Evolutionary conservation across 1,139 yeast species (phyloP).

Genomic region (Saccharomycopsis phalli): DNA sequence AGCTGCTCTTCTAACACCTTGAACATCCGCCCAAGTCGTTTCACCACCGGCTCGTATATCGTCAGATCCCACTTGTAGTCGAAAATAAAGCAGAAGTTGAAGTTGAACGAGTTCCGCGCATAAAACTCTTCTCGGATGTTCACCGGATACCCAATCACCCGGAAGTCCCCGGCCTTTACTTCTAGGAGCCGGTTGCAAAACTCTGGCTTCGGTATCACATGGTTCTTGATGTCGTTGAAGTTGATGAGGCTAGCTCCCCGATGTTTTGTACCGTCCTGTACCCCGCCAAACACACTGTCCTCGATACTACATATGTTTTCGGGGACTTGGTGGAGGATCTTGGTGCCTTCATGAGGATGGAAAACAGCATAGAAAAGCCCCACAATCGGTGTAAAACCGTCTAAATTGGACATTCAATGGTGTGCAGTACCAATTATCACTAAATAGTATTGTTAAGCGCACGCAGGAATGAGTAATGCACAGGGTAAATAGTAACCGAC

Average conservation of each 20-base stretch:
- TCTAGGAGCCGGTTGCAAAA: conserved; percentile 76
- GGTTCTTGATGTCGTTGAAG: conserved; percentile 81
- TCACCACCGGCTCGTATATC: conserved; percentile 79
- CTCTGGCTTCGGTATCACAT: conserved; percentile 87
- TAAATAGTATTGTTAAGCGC: background rate
- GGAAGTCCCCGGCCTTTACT: conserved; percentile 58
- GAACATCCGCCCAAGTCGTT: conserved; percentile 82
- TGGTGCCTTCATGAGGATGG: conserved; percentile 93
- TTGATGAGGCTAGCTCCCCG: conserved; percentile 34
- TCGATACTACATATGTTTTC: conserved; percentile 26
- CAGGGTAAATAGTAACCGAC: no score
- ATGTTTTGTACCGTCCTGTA: conserved; percentile 1
- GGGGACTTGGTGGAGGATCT: conserved; percentile 90
- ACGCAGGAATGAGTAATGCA: no score
- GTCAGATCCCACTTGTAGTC: conserved; percentile 73
- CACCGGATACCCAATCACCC: conserved; percentile 88
- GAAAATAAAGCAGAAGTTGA: conserved; percentile 89
- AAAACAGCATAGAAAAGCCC: conserved; percentile 87
- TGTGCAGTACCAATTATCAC: background rate
- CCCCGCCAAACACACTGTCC: background rate
- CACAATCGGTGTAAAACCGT: conserved; percentile 74
- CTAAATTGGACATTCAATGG: conserved; percentile 15
- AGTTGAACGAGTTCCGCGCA: conserved; percentile 84
- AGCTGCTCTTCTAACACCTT: conserved; percentile 86
- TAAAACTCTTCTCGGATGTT: conserved; percentile 66